Percentiles rank a stretch among this genome's conserved stretches.
These are phyloP conservation scores for Boletus pseudo-olivaceus DNA, from an alignment of 768 basidiomycete genomes.

Conservation along the genomic window DNA sequence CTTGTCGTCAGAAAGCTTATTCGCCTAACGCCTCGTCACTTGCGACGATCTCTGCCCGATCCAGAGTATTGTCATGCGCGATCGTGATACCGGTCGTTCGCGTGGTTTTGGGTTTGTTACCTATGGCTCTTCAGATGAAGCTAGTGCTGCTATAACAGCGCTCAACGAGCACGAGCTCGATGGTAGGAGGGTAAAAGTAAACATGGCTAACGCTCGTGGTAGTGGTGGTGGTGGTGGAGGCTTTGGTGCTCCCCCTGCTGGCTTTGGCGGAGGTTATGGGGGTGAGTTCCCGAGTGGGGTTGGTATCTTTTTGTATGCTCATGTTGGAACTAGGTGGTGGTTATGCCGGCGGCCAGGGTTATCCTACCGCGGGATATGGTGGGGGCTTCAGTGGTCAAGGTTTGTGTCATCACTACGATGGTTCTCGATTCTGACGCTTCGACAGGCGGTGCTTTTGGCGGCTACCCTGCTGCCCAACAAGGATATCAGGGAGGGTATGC, in stretches of 20 bases:
- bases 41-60: constrained; percentile 32
- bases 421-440: background rate
- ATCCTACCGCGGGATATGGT: too few species aligned
- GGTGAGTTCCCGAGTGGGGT: constrained; percentile 6
- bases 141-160: constrained; percentile 66
- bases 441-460: constrained; percentile 9
- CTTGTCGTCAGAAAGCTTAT: constrained; percentile 22
- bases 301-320: constrained; percentile 3
- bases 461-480: constrained; percentile 14
- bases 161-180: constrained; percentile 93
- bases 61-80: constrained; percentile 97
- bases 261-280: constrained; percentile 30
- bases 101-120: constrained; percentile 98
- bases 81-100: constrained; percentile 95
- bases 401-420: background rate
- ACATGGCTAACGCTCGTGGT: constrained; percentile 74
- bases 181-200: constrained; percentile 87
- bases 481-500: constrained; percentile 23
- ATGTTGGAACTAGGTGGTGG: constrained; percentile 24
- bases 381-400: constrained; percentile 19
- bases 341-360: constrained; percentile 29
- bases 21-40: background rate
- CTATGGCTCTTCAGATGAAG: constrained; percentile 58
- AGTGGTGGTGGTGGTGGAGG: constrained; percentile 44
- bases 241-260: constrained; percentile 31